Evolutionary conservation across 495 filamentous ascomycete genomes (phyloP), one percentile per base, ranked within the genome.

Genomic region (Cladorrhinum samala): DNA sequence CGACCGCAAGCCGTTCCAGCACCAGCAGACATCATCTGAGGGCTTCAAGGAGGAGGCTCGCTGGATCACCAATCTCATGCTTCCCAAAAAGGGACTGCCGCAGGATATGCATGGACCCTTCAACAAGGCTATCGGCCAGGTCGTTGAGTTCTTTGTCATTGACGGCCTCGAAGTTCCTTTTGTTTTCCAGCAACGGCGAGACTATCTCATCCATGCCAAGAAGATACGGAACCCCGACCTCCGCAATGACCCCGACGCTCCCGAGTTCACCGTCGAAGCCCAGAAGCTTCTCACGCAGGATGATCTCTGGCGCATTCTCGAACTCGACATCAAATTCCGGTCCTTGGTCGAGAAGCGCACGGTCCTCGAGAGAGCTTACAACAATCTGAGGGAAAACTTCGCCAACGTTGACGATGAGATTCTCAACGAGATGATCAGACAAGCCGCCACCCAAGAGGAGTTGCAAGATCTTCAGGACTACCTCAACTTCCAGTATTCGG

Each of bases 391-490:
- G 53, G 70, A n/a, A n/a, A n/a, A 68, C 4, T 60, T 73, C 2
- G 72, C 71, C 23, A 75, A 68, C 3, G 66, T 84, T 17, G 49
- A 81, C 16, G 86, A 90, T 57, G 56, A 69, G 1, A 75, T 87
- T 30, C 78, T 94, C 47, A 88, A 94, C n/a, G 85, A 89, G 50
- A 84, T 94, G 75, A 77, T 93, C 33, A 76, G 76, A 3, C 69
- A 80, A 30, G 91, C 90, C 2, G 77, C 78, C 5, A 89, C 83
- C 0, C 89, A 93, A 75, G 93, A 98, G 57, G 92, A 96, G 62
- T 74, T 98, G 13, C 94, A 98, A 64, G 93, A 98, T 68, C 69
- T 98, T 14, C 91, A 96, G 61, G 93, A 98, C 57, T 97, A 96
- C 61, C 75, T 98, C 49, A 88, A 97, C 68, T 98, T 97, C 71